phyloP scores from a whole-genome alignment of 1,284 basidiomycete genomes.

The Leccinum brunneo-olivaceum region DNA sequence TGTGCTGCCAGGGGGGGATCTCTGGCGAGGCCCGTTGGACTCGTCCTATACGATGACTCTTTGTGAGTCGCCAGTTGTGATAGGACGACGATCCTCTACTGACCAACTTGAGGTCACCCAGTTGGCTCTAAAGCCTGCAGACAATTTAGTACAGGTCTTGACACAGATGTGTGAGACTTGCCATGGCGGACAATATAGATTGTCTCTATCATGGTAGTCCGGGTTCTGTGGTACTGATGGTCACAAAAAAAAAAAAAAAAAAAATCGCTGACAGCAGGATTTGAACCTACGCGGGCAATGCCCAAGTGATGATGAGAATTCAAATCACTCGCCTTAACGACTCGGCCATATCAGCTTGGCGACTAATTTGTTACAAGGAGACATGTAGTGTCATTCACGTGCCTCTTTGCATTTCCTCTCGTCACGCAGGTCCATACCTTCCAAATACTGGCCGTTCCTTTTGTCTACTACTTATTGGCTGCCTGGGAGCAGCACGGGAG shows the following conservation, averaged over 20 bases:
- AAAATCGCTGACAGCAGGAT: slow-evolving; percentile 68
- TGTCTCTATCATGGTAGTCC: slow-evolving; percentile 57
- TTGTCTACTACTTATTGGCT: slow-evolving; percentile 31
- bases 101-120: slow-evolving; percentile 66
- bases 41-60: slow-evolving; percentile 40
- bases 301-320: slow-evolving; percentile 66
- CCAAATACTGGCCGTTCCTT: slow-evolving; percentile 19
- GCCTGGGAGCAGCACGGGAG: slow-evolving; percentile 30
- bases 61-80: slow-evolving; percentile 1
- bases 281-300: slow-evolving; percentile 72
- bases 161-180: slow-evolving; percentile 24
- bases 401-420: neutral
- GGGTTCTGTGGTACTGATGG: no score
- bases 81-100: slow-evolving; percentile 16
- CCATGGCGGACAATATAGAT: slow-evolving; percentile 81
- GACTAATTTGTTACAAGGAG: no score
- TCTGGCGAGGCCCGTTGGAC: slow-evolving; percentile 62
- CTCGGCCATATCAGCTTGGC: slow-evolving; percentile 73
- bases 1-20: slow-evolving; percentile 76
- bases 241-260: slow-evolving; percentile 24
- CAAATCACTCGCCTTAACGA: slow-evolving; percentile 79
- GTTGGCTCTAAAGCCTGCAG: slow-evolving; percentile 64
- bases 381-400: no score
- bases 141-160: neutral
- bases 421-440: slow-evolving; percentile 5